These are phyloP conservation scores for Blastomyces emzantsi DNA, from an alignment of 2,329 filamentous ascomycete species.

Conservation along the genomic window DNA sequence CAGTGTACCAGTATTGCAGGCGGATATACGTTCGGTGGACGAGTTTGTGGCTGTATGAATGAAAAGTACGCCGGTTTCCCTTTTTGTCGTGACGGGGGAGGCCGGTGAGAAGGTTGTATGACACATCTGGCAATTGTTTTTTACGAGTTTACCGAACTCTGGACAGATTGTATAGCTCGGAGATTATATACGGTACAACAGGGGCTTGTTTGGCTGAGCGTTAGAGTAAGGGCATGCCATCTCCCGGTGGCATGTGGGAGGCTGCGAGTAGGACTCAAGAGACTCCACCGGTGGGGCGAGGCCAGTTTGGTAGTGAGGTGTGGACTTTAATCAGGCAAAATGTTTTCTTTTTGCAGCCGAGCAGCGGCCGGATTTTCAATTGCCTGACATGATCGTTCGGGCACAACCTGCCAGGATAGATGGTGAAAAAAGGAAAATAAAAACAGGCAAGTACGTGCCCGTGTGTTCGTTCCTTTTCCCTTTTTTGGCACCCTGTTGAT, in stretches of 20 bases:
- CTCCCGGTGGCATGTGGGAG: no score
- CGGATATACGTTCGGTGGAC: background rate
- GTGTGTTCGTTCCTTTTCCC: background rate
- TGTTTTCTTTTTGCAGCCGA: background rate
- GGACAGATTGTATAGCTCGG: background rate
- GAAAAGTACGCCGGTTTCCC: background rate
- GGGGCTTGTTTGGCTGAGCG: no score
- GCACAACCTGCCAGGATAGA: background rate
- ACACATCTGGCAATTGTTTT: background rate
- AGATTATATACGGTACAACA: no score
- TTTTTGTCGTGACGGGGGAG: background rate
- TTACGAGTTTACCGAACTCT: background rate
- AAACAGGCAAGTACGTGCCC: no score
- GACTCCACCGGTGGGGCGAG: no score
- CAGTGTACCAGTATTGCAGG: background rate
- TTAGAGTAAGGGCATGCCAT: no score
- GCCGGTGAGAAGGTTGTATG: background rate
- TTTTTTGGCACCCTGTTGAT: background rate
- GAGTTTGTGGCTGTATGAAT: background rate
- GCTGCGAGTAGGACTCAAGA: no score
- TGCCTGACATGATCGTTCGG: background rate
- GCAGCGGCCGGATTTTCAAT: background rate
- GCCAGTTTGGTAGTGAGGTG: background rate
- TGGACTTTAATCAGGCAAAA: background rate
- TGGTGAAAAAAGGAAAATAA: background rate